Base-by-base conservation (phyloP, 768 basidiomycete genomes). In the Termitomyces titanicus region DNA sequence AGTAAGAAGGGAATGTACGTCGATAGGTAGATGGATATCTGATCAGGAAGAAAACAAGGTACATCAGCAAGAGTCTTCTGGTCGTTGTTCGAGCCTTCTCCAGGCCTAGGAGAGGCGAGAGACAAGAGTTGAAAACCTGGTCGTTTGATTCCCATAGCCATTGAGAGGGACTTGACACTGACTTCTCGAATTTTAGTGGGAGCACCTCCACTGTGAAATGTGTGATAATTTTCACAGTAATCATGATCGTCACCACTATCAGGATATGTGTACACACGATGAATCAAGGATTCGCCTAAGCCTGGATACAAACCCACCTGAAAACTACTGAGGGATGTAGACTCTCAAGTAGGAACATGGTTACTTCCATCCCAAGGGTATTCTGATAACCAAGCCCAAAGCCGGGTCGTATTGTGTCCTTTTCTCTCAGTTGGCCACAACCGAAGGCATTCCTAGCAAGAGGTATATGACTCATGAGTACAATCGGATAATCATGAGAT, bases 91-190 rank as follows among this genome's bases (percentile, higher is more conserved):
- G 24, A 13, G 5, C 7, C 37, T 15, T 53, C 33, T 45, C 11
- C 31, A 27, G 38, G 61, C 12, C 60, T 55, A 9, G 56, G 40
- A 22, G 78, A 77, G 44, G 74, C 76, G 22, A 98, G 80, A 1
- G 94, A 90, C 42, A 98, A 79, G 18, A 98, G 80, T 62, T 96
- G 92, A 71, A 94, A 94, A 39, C 94, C 96, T 6, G 96, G 94
- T 27, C 77, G 76, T 42, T 79, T 78, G 50, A 98, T 81, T 31
- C 90, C 92, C 84, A 93, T 91, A 3, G 87, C 89, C 78, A 94
- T 92, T 12, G 92, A 93, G 63, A 97, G 77, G 2, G 92, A 88
- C 68, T 94, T 97, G 64, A 98, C 82, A 0, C 92, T 90, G 18
- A 95, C 79, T 72, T 98, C 95, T 48, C 78, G 80, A 12, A 83